Conservation (phyloP, 257 asterid species). For the Galeopsis tetrahit region DNA sequence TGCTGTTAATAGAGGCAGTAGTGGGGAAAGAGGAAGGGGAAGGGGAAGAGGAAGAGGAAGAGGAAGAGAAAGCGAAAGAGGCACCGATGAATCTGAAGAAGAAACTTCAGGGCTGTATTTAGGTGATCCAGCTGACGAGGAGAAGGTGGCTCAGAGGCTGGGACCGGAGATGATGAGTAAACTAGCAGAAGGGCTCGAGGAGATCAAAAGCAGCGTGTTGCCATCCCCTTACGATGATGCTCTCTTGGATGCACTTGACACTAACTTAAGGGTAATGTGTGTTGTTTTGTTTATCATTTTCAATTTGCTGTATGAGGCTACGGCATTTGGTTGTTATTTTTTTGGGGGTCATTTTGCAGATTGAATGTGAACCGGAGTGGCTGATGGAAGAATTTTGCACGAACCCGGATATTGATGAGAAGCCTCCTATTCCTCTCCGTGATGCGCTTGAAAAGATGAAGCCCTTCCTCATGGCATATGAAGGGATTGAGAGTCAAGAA, state of each 20-base stretch:
- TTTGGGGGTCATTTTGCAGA: slow-evolving; percentile 45
- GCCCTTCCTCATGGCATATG: slow-evolving; percentile 82
- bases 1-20: slow-evolving; percentile 34
- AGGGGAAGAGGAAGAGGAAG: slow-evolving; percentile 46
- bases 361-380: slow-evolving; percentile 91
- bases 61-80: slow-evolving; percentile 46
- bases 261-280: slow-evolving; percentile 64
- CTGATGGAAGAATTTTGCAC: slow-evolving; percentile 77
- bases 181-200: slow-evolving; percentile 73
- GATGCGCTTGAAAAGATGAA: slow-evolving; percentile 91
- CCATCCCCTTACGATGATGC: slow-evolving; percentile 74
- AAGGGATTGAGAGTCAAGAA: slow-evolving; percentile 76
- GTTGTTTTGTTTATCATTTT: slow-evolving; percentile 15
- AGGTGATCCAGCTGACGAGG: slow-evolving; percentile 63
- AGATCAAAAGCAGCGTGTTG: slow-evolving; percentile 57
- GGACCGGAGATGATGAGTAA: slow-evolving; percentile 69
- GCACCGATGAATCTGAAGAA: slow-evolving; percentile 47
- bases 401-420: slow-evolving; percentile 90
- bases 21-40: slow-evolving; percentile 37
- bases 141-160: slow-evolving; percentile 61
- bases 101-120: slow-evolving; percentile 44
- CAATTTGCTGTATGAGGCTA: slow-evolving; percentile 15
- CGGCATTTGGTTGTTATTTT: slow-evolving; percentile 3
- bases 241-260: slow-evolving; percentile 64
- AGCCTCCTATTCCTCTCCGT: slow-evolving; percentile 73